These are phyloP conservation scores for Microdochium paspali DNA, from an alignment of 2,329 filamentous ascomycete genomes.

Conservation along the genomic window DNA sequence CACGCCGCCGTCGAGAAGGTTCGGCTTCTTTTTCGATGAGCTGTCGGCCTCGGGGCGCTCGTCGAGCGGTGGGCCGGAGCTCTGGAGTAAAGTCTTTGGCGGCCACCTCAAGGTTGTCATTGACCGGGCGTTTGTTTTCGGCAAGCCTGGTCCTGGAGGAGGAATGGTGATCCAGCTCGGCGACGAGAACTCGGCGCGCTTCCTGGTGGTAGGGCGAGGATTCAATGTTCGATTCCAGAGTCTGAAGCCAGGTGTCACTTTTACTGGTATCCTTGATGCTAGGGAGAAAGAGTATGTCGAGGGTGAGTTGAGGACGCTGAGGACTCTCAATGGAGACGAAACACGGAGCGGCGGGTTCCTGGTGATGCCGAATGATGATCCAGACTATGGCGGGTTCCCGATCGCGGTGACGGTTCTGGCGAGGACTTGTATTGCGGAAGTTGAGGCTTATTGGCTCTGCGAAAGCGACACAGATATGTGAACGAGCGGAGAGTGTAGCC, in stretches of 20 bases:
- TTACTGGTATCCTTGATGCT: slow-evolving; percentile 1
- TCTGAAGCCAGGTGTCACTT: not conserved
- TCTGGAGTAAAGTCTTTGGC: no score
- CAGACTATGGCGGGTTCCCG: slow-evolving; percentile 36
- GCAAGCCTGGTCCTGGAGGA: slow-evolving; percentile 4
- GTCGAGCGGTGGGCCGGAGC: slow-evolving; percentile 14
- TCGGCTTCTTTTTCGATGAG: slow-evolving; percentile 21
- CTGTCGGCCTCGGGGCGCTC: slow-evolving; percentile 12
- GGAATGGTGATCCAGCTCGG: slow-evolving; percentile 17
- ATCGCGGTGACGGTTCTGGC: slow-evolving; percentile 36
- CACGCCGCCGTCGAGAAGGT: slow-evolving; percentile 22
- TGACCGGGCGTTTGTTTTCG: slow-evolving; percentile 20
- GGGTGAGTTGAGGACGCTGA: slow-evolving; percentile 20
- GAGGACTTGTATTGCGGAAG: slow-evolving; percentile 14
- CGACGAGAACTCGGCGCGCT: slow-evolving; percentile 10
- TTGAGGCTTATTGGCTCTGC: not conserved
- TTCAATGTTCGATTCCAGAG: no score
- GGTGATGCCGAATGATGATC: slow-evolving; percentile 36
- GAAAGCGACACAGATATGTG: no score
- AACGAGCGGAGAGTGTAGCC: no score
- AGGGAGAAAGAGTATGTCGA: slow-evolving; percentile 21
- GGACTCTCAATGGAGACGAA: slow-evolving; percentile 26
- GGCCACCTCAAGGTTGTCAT: slow-evolving; percentile 23
- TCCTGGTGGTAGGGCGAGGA: no score
- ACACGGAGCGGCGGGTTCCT: slow-evolving; percentile 21